Conservation (phyloP, 2,329 filamentous ascomycete genomes). For the Alternaria solani region DNA sequence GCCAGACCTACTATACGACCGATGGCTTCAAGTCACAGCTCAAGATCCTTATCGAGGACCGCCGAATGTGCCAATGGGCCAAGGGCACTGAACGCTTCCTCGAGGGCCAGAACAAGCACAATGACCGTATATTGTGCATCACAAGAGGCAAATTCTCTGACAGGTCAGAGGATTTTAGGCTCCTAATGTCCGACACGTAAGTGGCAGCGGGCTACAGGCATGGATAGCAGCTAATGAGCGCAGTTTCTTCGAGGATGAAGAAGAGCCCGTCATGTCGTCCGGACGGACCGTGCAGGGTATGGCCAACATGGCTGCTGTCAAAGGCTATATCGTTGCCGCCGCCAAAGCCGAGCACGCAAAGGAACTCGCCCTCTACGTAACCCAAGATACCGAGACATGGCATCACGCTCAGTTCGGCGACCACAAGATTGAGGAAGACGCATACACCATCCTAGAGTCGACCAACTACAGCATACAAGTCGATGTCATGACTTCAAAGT, state of each 20-base stretch:
- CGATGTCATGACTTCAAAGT: conserved; percentile 79
- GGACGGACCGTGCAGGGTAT: conserved; percentile 79
- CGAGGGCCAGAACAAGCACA: conserved; percentile 69
- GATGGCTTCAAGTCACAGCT: conserved; percentile 80
- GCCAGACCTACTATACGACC: conserved; percentile 73
- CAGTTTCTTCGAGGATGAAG: conserved; percentile 72
- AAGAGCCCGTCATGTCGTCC: conserved; percentile 78
- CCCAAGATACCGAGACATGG: conserved; percentile 84
- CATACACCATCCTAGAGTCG: conserved; percentile 93
- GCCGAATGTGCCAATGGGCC: conserved; percentile 86
- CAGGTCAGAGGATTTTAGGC: conserved; percentile 75
- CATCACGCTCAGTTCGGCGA: conserved; percentile 89
- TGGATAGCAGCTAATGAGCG: conserved; percentile 23
- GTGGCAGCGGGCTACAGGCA: conserved; percentile 5
- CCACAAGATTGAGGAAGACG: conserved; percentile 82
- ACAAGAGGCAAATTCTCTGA: conserved; percentile 75
- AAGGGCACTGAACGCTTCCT: conserved; percentile 77
- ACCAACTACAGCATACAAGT: conserved; percentile 98
- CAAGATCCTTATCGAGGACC: conserved; percentile 71
- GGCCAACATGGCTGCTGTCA: conserved; percentile 81
- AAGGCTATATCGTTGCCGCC: conserved; percentile 86
- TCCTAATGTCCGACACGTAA: conserved; percentile 78
- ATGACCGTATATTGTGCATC: conserved; percentile 80
- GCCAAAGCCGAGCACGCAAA: conserved; percentile 80
- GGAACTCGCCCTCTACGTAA: conserved; percentile 92